A percentile compares a stretch with the other conserved stretches of the same genome.
phyloP scores from a whole-genome alignment of 176 grass and related monocot species.

The Zizania latifolia region DNA sequence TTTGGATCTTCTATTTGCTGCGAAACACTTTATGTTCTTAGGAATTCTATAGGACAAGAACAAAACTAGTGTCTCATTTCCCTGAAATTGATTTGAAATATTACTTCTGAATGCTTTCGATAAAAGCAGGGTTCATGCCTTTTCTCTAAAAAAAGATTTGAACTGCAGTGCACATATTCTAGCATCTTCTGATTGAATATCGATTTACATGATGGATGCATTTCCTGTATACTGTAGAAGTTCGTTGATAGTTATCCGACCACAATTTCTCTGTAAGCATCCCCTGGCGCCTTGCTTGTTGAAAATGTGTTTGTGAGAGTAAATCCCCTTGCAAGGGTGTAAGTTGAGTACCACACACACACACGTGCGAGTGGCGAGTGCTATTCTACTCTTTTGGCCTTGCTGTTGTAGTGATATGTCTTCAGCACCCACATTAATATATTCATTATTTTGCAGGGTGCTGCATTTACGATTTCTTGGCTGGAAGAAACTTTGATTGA shows the following conservation, averaged over 20 bases:
- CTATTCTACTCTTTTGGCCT: background rate
- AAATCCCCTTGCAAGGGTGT: background rate
- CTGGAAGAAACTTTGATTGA: constrained; percentile 92
- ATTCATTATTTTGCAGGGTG: constrained; percentile 48
- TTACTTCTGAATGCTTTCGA: too few species aligned
- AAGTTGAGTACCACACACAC: background rate
- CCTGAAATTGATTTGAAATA: background rate
- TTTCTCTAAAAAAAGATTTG: too few species aligned
- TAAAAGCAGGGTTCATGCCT: too few species aligned
- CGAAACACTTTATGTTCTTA: background rate
- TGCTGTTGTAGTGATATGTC: background rate
- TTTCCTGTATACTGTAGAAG: background rate
- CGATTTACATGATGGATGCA: background rate
- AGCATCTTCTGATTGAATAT: background rate
- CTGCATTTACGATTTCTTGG: constrained; percentile 60
- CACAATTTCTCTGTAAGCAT: background rate
- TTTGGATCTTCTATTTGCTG: background rate
- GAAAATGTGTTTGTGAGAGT: background rate
- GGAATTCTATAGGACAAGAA: background rate
- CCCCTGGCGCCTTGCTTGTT: background rate
- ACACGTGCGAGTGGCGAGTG: background rate
- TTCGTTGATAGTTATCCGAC: background rate
- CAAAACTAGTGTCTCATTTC: background rate
- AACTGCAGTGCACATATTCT: background rate
- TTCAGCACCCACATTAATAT: background rate